Evolutionary conservation across 495 filamentous ascomycete species (phyloP), one percentile per base, ranked within the genome.

Genomic region (Aspergillus sclerotiicarbonarius): DNA sequence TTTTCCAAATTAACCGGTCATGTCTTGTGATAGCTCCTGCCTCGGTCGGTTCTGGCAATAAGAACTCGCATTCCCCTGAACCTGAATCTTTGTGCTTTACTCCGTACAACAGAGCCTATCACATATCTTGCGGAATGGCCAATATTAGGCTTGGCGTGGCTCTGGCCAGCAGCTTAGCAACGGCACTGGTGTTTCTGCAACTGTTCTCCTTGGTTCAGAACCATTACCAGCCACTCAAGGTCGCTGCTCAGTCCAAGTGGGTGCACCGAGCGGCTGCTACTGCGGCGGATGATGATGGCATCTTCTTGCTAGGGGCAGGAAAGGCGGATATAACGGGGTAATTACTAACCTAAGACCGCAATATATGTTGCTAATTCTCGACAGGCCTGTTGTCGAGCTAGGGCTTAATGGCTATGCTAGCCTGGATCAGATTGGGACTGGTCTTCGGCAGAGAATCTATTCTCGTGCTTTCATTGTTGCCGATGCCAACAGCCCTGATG

Each of bases 281-380:
- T 16, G 48, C 57, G 10, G 25, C 58, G 4, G 69, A 74, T 47
- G 61, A 77, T 56, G 61, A 77, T 56, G 71, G 79, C 29, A 76
- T 84, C 47, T 96, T 96, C 61, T 71, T 95, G 7, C 67, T 98
- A n/a, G 94, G 94, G 2, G 90, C 92, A 2, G 94, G 94, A 15
- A 96, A 96, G 68, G 91, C 87, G 18, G 94, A 98, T 75, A 91
- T 98, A 62, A 98, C 94, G 29, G 94, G 93, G 76, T 92, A 85
- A 39, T 35, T 31, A 5, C 9, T 61, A 51, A 30, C 53, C 33
- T 48, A 49, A 16, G 41, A 31, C 15, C 53, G n/a, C 6, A 16
- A 16, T 59, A 25, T 6, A 13, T 6, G 20, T 29, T 44, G 8
- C n/a, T 33, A 5, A 54, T 21, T 31, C 15, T 15, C 39, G 15